Base-by-base conservation (phyloP, 225 moss, liverwort and hornwort species). In the Climacium dendroides region DNA sequence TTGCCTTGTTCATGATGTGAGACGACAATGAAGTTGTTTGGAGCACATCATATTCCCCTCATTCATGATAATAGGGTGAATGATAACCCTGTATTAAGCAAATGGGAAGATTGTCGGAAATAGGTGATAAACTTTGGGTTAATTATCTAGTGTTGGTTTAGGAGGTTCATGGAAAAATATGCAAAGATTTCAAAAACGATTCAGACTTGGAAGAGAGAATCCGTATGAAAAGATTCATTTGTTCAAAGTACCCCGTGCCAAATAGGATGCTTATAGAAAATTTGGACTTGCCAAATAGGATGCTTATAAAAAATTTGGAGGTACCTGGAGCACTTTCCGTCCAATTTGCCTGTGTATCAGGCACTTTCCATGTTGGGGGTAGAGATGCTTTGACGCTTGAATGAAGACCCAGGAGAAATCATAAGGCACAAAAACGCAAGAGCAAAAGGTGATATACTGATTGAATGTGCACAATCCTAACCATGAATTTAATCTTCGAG, bases 241-340 rank as follows among this genome's bases (percentile, higher is more conserved):
- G 45, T 45, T n/a, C n/a, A 45, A 8, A 45, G 45, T 45, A 45
- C 45, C 45, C 8, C 6, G 7, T 45, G 6, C 6, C 45, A 45
- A 6, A 6, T 45, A 45, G 45, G 45, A 45, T 24, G 6, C 5
- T 25, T 5, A 3, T 0, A 37, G 12, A 25, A 43, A 70, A 26
- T 26, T 43, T 26, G 9, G 70, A 70, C 3, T 13, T 45, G 45
- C 45, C 9, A 5, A 15, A 41, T 43, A 39, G 37, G 37, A 7
- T 39, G 6, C 5, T 25, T 1, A 23, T 4, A 25, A 10, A 65
- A 43, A 71, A 28, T 26, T 43, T 26, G 9, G 71, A 71, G 3
- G 24, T 4, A 1, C 9, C 0, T 0, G 0, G 5, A 71, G 15
- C 5, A 71, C 26, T 43, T 43, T 8, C 41, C 14, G 39, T n/a